Evolutionary conservation across 441 rosid genomes (phyloP), one percentile per base, ranked within the genome.

Genomic region (Eruca vesicaria): DNA sequence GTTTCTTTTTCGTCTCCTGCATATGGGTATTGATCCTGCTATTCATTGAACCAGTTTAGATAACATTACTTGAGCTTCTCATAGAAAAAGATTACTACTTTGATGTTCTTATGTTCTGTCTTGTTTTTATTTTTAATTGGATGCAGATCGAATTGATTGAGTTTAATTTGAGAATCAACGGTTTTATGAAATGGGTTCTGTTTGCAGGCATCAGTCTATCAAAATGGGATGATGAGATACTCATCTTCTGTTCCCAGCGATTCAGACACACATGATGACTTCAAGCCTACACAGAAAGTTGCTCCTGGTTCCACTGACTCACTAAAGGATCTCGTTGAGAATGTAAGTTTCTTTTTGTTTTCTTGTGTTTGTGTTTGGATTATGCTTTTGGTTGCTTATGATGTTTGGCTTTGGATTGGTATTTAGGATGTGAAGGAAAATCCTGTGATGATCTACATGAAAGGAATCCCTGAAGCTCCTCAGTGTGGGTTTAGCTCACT

Each of bases 401-500:
- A 0, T 61, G 10, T 15, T 69, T 60, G 16, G 26, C 9, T 23
- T 36, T 71, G 63, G 79, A 9, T 20, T 66, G 4, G 0, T 50
- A 18, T n/a, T n/a, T 78, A 96, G 98, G 99, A 96, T 90, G 92
- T 96, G 64, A 90, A 82, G 84, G 89, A 85, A 15, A 87, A 96
- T 45, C 97, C 97, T 26, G 91, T 93, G 52, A 91, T 95, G 95
- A 79, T 95, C 58, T 95, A 91, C 86, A 95, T 93, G 97, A 93
- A 95, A 85, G 99, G 98, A 66, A 86, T 87, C 66, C 97, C 98
- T 66, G 97, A 93, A 48, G 66, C 78, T 80, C 98, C 95, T 79
- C 97, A 88, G 74, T 95, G 99, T 83, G 97, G 98, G 50, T 95
- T 93, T 79, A 95, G 99, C 78, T 85, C 98, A 5, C 80, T 90